Evolutionary conservation across 257 asterid species (phyloP).

Genomic region (Gynochthodes officinalis): DNA sequence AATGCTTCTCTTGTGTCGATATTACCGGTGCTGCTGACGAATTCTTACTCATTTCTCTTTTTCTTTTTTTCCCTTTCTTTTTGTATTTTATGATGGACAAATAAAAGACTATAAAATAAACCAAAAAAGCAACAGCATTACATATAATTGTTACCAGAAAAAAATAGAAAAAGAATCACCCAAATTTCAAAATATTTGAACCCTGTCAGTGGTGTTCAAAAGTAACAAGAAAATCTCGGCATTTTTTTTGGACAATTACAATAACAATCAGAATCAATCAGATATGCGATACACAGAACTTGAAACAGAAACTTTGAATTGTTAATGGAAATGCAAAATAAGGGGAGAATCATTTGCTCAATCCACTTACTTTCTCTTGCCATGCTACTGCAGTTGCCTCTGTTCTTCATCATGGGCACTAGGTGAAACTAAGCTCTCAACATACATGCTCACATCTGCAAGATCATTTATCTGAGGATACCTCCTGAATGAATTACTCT

Average conservation of each 20-base stretch:
- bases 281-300: neutral
- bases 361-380: neutral
- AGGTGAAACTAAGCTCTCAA: conserved; percentile 47
- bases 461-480: conserved; percentile 23
- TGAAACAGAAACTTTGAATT: neutral
- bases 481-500: conserved; percentile 31
- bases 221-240: neutral
- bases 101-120: neutral
- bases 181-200: neutral
- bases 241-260: neutral
- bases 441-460: conserved; percentile 18
- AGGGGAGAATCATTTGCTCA: neutral
- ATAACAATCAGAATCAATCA: neutral
- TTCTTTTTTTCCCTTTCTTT: no score
- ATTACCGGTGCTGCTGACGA: neutral
- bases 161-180: no score
- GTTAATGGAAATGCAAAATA: neutral
- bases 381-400: neutral
- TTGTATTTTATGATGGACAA: no score
- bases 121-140: neutral
- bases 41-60: neutral
- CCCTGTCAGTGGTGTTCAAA: neutral
- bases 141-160: neutral
- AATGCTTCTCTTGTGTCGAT: no score
- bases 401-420: neutral